phyloP scores from a whole-genome alignment of 129 eudicot species.

The Escallonia rubra region DNA sequence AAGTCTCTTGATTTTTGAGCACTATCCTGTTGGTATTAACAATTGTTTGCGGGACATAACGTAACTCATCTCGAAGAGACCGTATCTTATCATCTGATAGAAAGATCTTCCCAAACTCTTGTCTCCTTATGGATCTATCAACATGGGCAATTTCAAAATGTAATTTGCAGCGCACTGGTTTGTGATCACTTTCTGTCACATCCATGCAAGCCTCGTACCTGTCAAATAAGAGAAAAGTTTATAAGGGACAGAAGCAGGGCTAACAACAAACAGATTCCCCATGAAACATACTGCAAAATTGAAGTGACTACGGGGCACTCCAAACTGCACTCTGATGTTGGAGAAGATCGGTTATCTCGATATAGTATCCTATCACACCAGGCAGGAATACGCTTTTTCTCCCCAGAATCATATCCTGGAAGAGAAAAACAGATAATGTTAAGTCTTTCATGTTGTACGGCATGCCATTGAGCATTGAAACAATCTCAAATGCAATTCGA shows the following conservation, averaged over 20 bases:
- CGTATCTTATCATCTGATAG: conserved; percentile 42
- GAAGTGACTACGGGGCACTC: conserved; percentile 88
- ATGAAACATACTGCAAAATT: conserved; percentile 54
- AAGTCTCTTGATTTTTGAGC: conserved; percentile 67
- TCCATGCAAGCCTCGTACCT: conserved; percentile 98
- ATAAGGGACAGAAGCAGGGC: neutral
- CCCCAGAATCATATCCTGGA: conserved; percentile 97
- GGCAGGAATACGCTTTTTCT: conserved; percentile 96
- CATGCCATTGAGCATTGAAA: neutral
- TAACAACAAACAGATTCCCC: conserved; percentile 1
- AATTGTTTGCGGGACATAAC: conserved; percentile 53
- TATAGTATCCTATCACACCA: conserved; percentile 94
- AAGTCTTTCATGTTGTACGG: neutral
- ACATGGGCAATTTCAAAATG: conserved; percentile 68
- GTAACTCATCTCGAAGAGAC: conserved; percentile 47
- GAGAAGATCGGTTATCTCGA: conserved; percentile 65
- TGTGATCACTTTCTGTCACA: conserved; percentile 92
- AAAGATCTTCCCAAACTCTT: conserved; percentile 67
- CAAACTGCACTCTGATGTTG: conserved; percentile 66
- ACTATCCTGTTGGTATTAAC: conserved; percentile 44
- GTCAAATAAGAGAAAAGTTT: conserved; percentile 6
- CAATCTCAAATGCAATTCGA: no score
- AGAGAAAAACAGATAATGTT: neutral
- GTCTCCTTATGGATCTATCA: conserved; percentile 87
- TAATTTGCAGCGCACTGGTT: conserved; percentile 91